Base-by-base conservation (phyloP, 306 rosid genomes). In the Begonia masoniana region DNA sequence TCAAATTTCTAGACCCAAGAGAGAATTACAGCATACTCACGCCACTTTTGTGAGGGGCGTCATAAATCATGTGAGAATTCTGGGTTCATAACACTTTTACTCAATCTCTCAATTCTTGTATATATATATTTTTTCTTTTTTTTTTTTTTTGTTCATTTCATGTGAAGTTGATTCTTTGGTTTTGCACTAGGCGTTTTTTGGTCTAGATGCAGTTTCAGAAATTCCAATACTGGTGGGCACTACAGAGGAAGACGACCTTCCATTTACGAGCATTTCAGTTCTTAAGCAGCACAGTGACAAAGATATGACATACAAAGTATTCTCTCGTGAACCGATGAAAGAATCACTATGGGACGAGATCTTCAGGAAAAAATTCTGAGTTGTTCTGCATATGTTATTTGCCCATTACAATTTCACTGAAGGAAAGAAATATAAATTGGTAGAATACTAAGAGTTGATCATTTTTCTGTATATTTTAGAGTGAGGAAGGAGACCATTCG, bases 181-280 rank as follows among this genome's bases (percentile, higher is more conserved):
- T 69, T 12, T 56, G 43, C 49, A 15, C 48, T 43, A 89, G 97
- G 85, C 45, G 53, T 89, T 82, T 68, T 85, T 89, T 61, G 97
- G 97, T 43, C 62, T 78, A 68, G 56, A 57, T 47, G 56, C 66
- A 47, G 69, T 52, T 14, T 53, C 83, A 10, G 70, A 76, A 62
- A 55, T 89, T 62, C 97, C 97, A 55, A 81, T 78, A 55, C 85
- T 82, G 59, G 94, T 85, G 70, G 97, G 77, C 43, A 89, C 97
- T 23, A 10, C 75, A 54, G 95, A 89, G 85, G 76, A 73, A 67
- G 85, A 82, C 35, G 66, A 73, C 58, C 80, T 89, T 74, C 87
- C 88, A 55, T 89, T 89, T 56, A 55, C 91, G 62, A 47, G 91
- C 74, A 85, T 89, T 74, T 73, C 97, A 31, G 77, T 82, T 72